Conservation (phyloP, 495 filamentous ascomycete species). For the Aspergillus panamensis region DNA sequence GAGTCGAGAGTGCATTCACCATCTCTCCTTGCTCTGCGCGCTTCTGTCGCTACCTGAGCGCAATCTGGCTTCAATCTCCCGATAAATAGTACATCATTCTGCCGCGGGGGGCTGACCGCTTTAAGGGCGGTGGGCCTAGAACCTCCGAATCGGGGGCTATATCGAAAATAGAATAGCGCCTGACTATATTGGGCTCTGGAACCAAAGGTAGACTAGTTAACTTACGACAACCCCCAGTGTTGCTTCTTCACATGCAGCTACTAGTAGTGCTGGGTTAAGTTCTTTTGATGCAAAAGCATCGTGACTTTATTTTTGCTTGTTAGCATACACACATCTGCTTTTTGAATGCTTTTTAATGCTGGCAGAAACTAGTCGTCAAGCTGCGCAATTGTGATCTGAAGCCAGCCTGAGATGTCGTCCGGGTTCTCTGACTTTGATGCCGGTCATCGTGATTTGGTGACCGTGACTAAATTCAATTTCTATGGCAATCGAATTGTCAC, state of each 20-base stretch:
- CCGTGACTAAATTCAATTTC: constrained; percentile 59
- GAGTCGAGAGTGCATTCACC: constrained; percentile 8
- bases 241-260: constrained; percentile 15
- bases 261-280: neutral
- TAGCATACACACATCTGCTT: neutral
- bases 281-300: constrained; percentile 6
- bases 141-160: neutral
- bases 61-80: constrained; percentile 35
- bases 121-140: constrained; percentile 16
- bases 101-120: constrained; percentile 30
- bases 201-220: constrained; percentile 2
- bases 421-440: constrained; percentile 67
- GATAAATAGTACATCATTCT: constrained; percentile 29
- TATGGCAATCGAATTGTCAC: constrained; percentile 90
- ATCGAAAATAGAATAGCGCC: constrained; percentile 17
- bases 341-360: neutral
- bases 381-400: constrained; percentile 23
- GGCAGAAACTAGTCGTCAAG: neutral
- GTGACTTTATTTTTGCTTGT: neutral
- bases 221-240: neutral
- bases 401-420: constrained; percentile 33
- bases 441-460: constrained; percentile 54
- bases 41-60: constrained; percentile 6
- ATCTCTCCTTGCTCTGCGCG: constrained; percentile 3
- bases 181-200: constrained; percentile 18